Base-by-base conservation (phyloP, 768 basidiomycete species). In the Xerocomus spinulosus region DNA sequence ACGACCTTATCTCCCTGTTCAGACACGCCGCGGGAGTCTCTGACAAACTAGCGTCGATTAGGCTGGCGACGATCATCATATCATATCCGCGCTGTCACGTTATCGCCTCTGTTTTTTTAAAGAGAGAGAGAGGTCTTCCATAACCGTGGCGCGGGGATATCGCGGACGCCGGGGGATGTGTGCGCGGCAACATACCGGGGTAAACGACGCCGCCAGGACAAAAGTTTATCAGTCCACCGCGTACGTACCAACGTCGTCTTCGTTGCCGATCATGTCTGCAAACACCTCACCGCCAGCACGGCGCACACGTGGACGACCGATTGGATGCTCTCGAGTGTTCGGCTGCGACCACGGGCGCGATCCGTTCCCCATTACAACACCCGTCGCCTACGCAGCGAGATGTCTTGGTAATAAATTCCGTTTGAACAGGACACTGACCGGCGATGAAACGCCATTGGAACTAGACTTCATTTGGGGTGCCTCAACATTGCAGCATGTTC, bases 1-100 rank as follows among this genome's bases (percentile, higher is more conserved):
- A 55, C 48, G 61, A 59, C 61, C 61, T 62, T 62, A 62, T 64
- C 61, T 62, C 61, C 61, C 62, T 39, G 14, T 42, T 55, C 18
- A 42, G 40, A 29, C 44, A 56, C 59, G 61, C 61, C 62, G 62
- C 61, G 61, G 61, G 42, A 30, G 53, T 53, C n/a, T n/a, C n/a
- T n/a, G n/a, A n/a, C n/a, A n/a, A n/a, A n/a, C n/a, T n/a, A n/a
- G n/a, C n/a, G n/a, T n/a, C 33, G 15, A 49, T 61, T 58, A 44
- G 44, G 51, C 29, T 26, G 52, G 40, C 56, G 59, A 59, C 60
- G 62, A 62, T 62, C 61, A 53, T 42, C 20, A n/a, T 17, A 35
- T 46, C 40, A 48, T 48, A 34, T 42, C 46, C 46, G 33, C 33
- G n/a, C n/a, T n/a, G n/a, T n/a, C n/a, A 28, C 26, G 26, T 28